Percentiles rank a stretch among this genome's conserved stretches.
phyloP scores from a whole-genome alignment of 805 yeast species.

The Candida loeiensis region DNA sequence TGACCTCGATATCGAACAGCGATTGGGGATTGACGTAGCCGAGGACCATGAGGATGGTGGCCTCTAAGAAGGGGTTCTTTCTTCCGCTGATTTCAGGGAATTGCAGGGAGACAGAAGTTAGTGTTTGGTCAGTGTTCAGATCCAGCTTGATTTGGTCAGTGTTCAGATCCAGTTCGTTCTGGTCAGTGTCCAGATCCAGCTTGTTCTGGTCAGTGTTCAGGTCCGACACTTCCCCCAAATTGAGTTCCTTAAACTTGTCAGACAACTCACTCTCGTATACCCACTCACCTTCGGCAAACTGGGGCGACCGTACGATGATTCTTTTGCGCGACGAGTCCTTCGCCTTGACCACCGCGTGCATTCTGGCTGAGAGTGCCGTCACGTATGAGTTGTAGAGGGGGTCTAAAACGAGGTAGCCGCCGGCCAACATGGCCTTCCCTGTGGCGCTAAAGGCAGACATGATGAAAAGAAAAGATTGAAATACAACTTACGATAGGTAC shows the following conservation, averaged over 20 bases:
- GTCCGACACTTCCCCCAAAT: no score
- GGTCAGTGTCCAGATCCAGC: no score
- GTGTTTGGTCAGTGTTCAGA: no score
- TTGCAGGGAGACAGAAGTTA: not conserved
- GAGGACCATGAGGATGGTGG: conserved; percentile 54
- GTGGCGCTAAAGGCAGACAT: conserved; percentile 79
- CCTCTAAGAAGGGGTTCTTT: conserved; percentile 71
- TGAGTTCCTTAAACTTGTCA: conserved; percentile 10
- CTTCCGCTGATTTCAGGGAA: conserved; percentile 28
- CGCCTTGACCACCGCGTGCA: conserved; percentile 63
- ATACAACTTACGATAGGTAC: no score
- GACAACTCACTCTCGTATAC: conserved; percentile 29
- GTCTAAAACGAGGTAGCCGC: conserved; percentile 89
- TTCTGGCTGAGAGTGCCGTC: conserved; percentile 83
- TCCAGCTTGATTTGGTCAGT: no score
- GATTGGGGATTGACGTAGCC: conserved; percentile 44
- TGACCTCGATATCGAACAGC: conserved; percentile 42
- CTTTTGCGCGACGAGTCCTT: conserved; percentile 6
- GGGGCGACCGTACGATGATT: conserved; percentile 65
- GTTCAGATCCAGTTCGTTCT: no score
- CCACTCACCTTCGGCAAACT: conserved; percentile 74
- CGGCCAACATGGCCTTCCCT: conserved; percentile 90
- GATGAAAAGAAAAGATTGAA: conserved; percentile 4
- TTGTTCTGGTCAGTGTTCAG: no score
- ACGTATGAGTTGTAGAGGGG: conserved; percentile 73